Evolutionary conservation across 2,329 filamentous ascomycete genomes (phyloP), one percentile per base, ranked within the genome.

Genomic region (Capronia coronata): DNA sequence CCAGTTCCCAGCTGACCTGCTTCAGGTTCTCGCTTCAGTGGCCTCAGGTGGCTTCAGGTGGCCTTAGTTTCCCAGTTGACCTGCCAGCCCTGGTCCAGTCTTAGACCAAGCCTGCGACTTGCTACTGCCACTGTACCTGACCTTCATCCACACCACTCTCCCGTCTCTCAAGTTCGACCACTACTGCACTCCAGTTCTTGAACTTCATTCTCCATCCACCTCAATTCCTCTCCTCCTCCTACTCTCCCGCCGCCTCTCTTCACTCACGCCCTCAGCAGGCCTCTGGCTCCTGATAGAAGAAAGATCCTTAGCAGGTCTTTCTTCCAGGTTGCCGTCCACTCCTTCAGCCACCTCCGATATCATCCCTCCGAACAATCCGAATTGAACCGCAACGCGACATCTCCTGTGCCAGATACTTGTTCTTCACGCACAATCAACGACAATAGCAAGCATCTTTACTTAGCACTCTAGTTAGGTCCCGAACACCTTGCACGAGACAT

Each of bases 161-260:
- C 25, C 25, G 25, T 27, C 25, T 27, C 5, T 10, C 25, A 27
- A 27, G n/a, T n/a, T n/a, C n/a, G n/a, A 27, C 25, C 30, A n/a
- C n/a, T 25, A 27, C 40, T 43, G 40, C 34, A 46, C 38, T 37
- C 43, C 21, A 39, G 34, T 29, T 25, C 30, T 34, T 37, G 34
- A 37, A 19, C 34, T 37, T 41, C 44, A 39, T 65, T 65, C 27
- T 64, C 61, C 48, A 43, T 51, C 67, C 45, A 60, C 60, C 37
- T 65, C 66, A 43, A 66, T 66, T 62, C 66, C 67, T 38, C 58
- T 60, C 44, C 43, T 43, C 34, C 21, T 37, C 48, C 25, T 40
- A 35, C 44, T 43, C 41, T 45, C 34, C 35, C 11, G 16, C 35
- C 11, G 10, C 40, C 41, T 45, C 44, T 46, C 48, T 46, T 23